Evolutionary conservation across 257 asterid genomes (phyloP).

Genomic region (Nicotiana benthamiana): DNA sequence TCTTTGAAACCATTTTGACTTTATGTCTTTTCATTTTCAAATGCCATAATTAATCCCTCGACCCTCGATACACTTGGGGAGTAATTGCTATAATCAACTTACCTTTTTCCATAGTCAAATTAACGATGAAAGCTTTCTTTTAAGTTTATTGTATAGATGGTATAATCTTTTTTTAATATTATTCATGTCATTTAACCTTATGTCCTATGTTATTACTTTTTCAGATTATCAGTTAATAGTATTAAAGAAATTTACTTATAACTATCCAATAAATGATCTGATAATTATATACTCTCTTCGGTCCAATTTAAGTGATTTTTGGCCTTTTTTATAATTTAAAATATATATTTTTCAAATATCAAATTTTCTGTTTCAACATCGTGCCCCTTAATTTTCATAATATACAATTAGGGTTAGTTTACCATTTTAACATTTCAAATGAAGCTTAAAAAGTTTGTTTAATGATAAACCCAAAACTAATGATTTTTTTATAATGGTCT

Average conservation of each 20-base stretch:
- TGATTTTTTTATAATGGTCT: not conserved
- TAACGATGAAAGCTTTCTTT: not conserved
- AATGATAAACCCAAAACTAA: not conserved
- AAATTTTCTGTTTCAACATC: not conserved
- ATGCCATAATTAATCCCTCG: not conserved
- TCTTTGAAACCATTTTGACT: not conserved
- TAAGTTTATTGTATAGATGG: not conserved
- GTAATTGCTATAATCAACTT: not conserved
- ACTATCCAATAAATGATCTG: not conserved
- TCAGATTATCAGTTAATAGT: not conserved
- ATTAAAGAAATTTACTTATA: too few relatives aligned
- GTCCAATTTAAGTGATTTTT: too few relatives aligned
- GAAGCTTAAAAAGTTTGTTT: not conserved
- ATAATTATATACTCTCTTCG: too few relatives aligned
- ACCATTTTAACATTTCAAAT: not conserved
- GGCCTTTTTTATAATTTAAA: too few relatives aligned
- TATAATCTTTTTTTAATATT: not conserved
- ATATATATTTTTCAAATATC: too few relatives aligned
- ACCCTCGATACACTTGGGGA: not conserved
- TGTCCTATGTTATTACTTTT: not conserved
- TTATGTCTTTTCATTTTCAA: not conserved
- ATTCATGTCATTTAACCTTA: not conserved
- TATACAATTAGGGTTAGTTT: not conserved
- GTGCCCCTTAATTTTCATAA: not conserved
- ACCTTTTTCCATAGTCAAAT: not conserved